A percentile compares a stretch with the other conserved stretches of the same genome.
These are phyloP conservation scores for Penicillium sp. DNA, from an alignment of 2,329 filamentous ascomycete species.

Conservation along the genomic window DNA sequence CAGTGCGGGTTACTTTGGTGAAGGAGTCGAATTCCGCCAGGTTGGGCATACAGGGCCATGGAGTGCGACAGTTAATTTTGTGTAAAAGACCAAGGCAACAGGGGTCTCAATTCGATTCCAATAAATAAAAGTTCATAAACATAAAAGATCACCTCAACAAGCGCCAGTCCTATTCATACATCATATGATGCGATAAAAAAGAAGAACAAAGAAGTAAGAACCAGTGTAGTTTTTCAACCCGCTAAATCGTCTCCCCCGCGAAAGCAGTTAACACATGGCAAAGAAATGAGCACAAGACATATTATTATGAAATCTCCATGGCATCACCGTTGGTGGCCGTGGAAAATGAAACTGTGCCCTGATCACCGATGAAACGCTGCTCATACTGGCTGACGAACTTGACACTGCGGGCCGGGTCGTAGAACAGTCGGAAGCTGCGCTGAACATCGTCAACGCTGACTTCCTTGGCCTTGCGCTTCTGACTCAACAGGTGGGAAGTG, in stretches of 20 bases:
- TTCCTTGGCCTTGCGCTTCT: constrained; percentile 82
- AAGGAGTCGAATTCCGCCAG: constrained; percentile 74
- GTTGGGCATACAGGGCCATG: constrained; percentile 58
- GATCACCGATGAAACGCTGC: constrained; percentile 87
- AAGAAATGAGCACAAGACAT: neutral
- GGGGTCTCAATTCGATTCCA: constrained; percentile 21
- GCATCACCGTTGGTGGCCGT: constrained; percentile 58
- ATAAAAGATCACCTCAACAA: constrained; percentile 28
- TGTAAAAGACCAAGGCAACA: constrained; percentile 36
- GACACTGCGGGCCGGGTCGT: constrained; percentile 82
- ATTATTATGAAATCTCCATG: constrained; percentile 64
- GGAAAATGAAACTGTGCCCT: constrained; percentile 73
- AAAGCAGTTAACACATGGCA: constrained; percentile 12
- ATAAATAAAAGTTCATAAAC: constrained; percentile 13
- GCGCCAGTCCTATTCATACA: constrained; percentile 42
- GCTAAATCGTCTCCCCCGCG: constrained; percentile 12
- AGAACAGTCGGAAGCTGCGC: constrained; percentile 91
- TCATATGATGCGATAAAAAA: constrained; percentile 30
- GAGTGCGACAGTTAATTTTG: constrained; percentile 54
- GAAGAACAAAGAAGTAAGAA: constrained; percentile 21
- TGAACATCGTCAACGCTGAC: constrained; percentile 87
- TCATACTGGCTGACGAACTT: constrained; percentile 89
- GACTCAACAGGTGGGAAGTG: constrained; percentile 81
- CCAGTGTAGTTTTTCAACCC: constrained; percentile 19
- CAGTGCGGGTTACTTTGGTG: constrained; percentile 87